A percentile compares a stretch with the other conserved stretches of the same genome.
Evolutionary conservation across 2,329 filamentous ascomycete species (phyloP).

Genomic region (Harringtonia lauricola): DNA sequence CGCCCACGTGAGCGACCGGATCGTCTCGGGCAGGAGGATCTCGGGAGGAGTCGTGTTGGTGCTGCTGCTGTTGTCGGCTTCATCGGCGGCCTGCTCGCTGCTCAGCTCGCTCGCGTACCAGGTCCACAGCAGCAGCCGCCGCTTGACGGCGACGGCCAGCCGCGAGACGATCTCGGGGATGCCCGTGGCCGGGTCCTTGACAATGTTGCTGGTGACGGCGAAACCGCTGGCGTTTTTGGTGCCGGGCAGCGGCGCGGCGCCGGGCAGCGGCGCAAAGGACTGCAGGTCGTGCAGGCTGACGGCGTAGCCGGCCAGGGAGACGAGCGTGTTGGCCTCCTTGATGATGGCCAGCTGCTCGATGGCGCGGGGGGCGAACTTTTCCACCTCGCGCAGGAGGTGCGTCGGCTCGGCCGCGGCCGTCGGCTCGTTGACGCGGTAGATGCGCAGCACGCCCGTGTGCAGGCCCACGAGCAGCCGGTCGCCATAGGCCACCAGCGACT

Average conservation of each 20-base stretch:
- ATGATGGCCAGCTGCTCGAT: conserved; percentile 92
- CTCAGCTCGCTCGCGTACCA: conserved; percentile 92
- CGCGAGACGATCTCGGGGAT: conserved; percentile 90
- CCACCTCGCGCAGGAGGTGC: conserved; percentile 80
- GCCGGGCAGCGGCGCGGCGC: conserved; percentile 58
- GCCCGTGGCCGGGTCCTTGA: conserved; percentile 75
- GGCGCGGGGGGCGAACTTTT: conserved; percentile 83
- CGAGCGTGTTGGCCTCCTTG: conserved; percentile 84
- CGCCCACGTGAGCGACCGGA: conserved; percentile 86
- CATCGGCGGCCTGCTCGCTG: neutral
- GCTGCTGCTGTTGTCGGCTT: neutral
- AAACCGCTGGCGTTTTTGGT: conserved; percentile 87
- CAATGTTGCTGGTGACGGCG: conserved; percentile 89
- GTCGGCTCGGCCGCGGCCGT: conserved; percentile 41
- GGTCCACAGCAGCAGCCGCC: conserved; percentile 80
- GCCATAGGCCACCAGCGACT: conserved; percentile 86
- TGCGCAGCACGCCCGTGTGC: conserved; percentile 75
- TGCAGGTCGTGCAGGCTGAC: conserved; percentile 85
- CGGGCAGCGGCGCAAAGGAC: conserved; percentile 59
- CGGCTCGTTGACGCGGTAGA: conserved; percentile 78
- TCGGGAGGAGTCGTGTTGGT: conserved; percentile 53
- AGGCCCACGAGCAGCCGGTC: conserved; percentile 87
- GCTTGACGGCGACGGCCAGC: conserved; percentile 85
- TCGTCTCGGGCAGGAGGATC: conserved; percentile 68
- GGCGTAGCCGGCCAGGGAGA: conserved; percentile 83